Conservation (phyloP, 768 basidiomycete species). For the Suillus subaureus region DNA sequence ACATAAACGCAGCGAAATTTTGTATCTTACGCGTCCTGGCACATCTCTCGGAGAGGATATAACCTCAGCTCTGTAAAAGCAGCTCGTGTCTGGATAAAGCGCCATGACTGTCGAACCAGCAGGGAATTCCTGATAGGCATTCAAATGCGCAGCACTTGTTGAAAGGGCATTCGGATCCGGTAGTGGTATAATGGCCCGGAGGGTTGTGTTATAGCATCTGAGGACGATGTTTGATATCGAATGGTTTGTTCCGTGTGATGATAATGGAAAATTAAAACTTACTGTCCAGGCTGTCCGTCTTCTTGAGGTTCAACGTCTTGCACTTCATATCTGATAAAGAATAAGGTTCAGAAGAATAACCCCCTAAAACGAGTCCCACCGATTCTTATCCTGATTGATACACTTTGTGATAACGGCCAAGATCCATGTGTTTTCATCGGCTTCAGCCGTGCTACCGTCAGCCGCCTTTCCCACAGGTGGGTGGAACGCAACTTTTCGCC, state of each 20-base stretch:
- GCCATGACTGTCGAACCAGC: constrained; percentile 79
- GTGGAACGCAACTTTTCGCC: constrained; percentile 82
- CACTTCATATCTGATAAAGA: constrained; percentile 68
- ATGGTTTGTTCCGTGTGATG: background rate
- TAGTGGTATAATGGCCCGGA: constrained; percentile 74
- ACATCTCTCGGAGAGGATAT: constrained; percentile 62
- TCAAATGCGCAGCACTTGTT: constrained; percentile 64
- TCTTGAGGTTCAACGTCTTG: constrained; percentile 86
- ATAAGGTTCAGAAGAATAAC: constrained; percentile 1
- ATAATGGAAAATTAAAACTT: constrained; percentile 17
- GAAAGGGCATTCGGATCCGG: constrained; percentile 68
- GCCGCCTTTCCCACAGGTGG: constrained; percentile 59
- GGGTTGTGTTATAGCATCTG: constrained; percentile 70
- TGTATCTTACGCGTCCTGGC: constrained; percentile 39
- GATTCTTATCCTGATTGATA: constrained; percentile 72
- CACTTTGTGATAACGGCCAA: constrained; percentile 74
- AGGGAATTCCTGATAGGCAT: constrained; percentile 71
- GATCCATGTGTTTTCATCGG: constrained; percentile 67
- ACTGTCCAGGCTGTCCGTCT: constrained; percentile 70
- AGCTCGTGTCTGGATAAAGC: constrained; percentile 89
- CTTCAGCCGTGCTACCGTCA: constrained; percentile 51
- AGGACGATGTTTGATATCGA: constrained; percentile 6
- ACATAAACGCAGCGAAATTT: constrained; percentile 7
- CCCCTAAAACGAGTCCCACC: constrained; percentile 37
- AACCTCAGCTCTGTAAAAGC: constrained; percentile 88